Evolutionary conservation across 345 rosid species (phyloP).

Genomic region (Arabis alpina): DNA sequence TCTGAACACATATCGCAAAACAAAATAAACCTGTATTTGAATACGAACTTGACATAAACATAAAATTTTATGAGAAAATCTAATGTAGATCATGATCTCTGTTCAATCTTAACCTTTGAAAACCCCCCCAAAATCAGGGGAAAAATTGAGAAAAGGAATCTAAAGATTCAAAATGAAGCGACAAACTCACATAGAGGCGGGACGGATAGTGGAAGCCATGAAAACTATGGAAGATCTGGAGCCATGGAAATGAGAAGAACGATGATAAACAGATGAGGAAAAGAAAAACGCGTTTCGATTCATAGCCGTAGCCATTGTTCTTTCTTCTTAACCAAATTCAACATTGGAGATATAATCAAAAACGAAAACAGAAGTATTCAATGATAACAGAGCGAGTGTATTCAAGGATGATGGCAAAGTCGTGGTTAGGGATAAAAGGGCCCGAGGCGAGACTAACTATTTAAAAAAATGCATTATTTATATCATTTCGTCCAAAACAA

Average conservation of each 20-base stretch:
- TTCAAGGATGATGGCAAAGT: constrained; percentile 13
- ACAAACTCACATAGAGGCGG: no score
- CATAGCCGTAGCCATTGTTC: constrained; percentile 27
- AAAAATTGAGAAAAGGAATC: background rate
- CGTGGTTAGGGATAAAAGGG: no score
- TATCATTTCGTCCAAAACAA: no score
- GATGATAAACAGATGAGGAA: constrained; percentile 23
- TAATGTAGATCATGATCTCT: no score
- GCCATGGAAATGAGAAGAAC: constrained; percentile 19
- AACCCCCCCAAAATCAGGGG: background rate
- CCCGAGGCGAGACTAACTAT: no score
- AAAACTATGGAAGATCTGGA: constrained; percentile 23
- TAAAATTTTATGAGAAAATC: no score
- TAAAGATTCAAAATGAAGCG: no score
- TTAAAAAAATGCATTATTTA: no score
- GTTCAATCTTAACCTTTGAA: background rate
- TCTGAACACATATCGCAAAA: no score
- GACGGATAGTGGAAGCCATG: constrained; percentile 50
- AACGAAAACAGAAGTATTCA: constrained; percentile 18
- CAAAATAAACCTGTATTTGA: no score
- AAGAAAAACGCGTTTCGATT: constrained; percentile 36
- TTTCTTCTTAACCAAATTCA: background rate
- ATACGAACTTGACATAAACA: no score
- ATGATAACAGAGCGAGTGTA: constrained; percentile 37
- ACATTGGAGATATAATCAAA: background rate